Base-by-base conservation (phyloP, 768 basidiomycete species). In the Lentinus brumalis region DNA sequence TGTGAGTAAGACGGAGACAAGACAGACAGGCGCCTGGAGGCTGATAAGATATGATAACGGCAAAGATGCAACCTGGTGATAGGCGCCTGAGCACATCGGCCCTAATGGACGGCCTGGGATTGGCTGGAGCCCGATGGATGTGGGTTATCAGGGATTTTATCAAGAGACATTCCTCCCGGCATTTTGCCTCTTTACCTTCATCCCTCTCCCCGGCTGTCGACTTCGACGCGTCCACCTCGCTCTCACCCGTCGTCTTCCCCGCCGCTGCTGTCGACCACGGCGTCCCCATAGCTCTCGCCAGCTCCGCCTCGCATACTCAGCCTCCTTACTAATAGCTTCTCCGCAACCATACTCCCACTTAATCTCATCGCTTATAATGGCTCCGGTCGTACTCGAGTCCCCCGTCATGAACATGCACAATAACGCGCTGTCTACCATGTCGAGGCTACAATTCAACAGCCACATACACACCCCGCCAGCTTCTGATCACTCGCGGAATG, bases 311-410 rank as follows among this genome's bases (percentile, higher is more conserved):
- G 39, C 47, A 4, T 62, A 47, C 49, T 39, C 47, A 35, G 31
- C 45, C 39, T 39, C 53, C 45, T 58, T 40, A 62, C 61, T 62
- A 62, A 62, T 62, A 32, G 38, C 32, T 29, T 53, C 49, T 47
- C 57, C 18, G 44, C 56, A 54, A 62, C 61, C 30, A 15, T 62
- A 62, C 57, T 58, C 41, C 47, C 49, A 40, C 53, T 41, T 62
- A 62, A 62, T 62, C 56, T 50, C 56, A 45, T 42, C 56, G 56
- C 56, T 30, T 53, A 62, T 68, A 65, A 85, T 85, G 85, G 79
- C 84, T 50, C 80, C 83, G 70, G 80, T 86, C 70, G 79, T 84
- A 64, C 77, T 86, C 65, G 83, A 86, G 70, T 71, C 81, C 38
- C 82, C 83, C 46, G 75, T 80, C 35, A 67, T 84, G 67, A 79